Percentiles rank a stretch among this genome's conserved stretches.
phyloP scores from a whole-genome alignment of 176 grass and related monocot species.

The Oryza glumipatula region DNA sequence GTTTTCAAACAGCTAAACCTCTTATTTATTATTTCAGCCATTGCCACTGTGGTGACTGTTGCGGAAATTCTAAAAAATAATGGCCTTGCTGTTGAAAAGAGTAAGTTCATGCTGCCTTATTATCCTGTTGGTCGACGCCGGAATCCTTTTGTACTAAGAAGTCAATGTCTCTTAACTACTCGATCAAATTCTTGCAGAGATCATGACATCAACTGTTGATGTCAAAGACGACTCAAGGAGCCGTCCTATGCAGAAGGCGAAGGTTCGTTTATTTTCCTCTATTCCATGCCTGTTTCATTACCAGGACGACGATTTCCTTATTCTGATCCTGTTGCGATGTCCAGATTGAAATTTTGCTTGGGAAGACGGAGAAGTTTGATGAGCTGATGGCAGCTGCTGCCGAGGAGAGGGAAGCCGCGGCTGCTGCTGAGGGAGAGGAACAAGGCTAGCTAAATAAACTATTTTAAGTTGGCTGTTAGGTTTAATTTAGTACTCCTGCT shows the following conservation, averaged over 20 bases:
- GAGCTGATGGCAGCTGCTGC: slow-evolving; percentile 85
- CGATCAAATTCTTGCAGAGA: slow-evolving; percentile 51
- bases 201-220: slow-evolving; percentile 90
- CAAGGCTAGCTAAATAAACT: slow-evolving; percentile 53
- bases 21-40: slow-evolving; percentile 56
- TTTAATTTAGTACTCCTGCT: slow-evolving; percentile 44
- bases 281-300: background rate
- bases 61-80: slow-evolving; percentile 96
- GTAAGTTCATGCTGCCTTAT: slow-evolving; percentile 46
- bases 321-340: background rate
- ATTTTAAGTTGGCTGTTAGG: slow-evolving; percentile 8
- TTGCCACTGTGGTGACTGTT: slow-evolving; percentile 87
- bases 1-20: slow-evolving; percentile 6
- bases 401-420: slow-evolving; percentile 66
- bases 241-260: slow-evolving; percentile 84
- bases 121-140: background rate
- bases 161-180: slow-evolving; percentile 6
- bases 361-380: slow-evolving; percentile 93
- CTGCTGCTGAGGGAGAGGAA: slow-evolving; percentile 53
- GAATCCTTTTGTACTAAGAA: background rate
- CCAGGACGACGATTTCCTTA: slow-evolving; percentile 4
- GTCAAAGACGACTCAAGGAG: slow-evolving; percentile 82
- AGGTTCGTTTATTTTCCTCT: slow-evolving; percentile 51
- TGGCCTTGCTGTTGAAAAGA: slow-evolving; percentile 85
- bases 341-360: slow-evolving; percentile 87